These are phyloP conservation scores for Cryptococcus maquisensis DNA, from an alignment of 1,284 basidiomycete species.

Conservation along the genomic window DNA sequence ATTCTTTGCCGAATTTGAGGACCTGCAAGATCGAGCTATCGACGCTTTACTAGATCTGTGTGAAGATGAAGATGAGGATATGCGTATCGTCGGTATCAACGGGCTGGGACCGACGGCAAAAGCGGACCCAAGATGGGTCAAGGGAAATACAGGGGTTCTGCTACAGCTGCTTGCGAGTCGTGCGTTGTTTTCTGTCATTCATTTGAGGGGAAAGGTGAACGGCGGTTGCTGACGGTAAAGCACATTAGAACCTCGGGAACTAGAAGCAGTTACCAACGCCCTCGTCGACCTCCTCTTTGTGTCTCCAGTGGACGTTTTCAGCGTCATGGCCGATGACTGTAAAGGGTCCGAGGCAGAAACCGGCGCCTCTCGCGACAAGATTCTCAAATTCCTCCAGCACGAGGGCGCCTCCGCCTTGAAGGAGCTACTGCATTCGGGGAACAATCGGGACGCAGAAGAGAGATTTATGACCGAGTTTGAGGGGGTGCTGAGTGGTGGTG, in stretches of 20 bases:
- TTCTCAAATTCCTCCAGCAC: conserved; percentile 23
- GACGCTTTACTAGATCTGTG: conserved; percentile 37
- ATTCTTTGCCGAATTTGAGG: conserved; percentile 32
- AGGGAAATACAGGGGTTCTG: conserved; percentile 35
- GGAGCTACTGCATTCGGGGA: conserved; percentile 17
- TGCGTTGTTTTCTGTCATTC: conserved; percentile 14
- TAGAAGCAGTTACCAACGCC: conserved; percentile 21
- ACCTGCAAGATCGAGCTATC: conserved; percentile 31
- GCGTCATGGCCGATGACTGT: conserved; percentile 31
- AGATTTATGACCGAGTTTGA: conserved; percentile 20
- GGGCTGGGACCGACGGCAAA: conserved; percentile 29
- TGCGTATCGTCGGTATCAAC: conserved; percentile 33
- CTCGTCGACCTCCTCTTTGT: conserved; percentile 21
- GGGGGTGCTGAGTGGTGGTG: conserved; percentile 2
- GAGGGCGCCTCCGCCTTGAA: not conserved
- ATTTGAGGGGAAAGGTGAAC: not conserved
- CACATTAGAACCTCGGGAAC: conserved; percentile 21
- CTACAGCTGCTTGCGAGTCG: conserved; percentile 34
- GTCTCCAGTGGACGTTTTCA: conserved; percentile 23
- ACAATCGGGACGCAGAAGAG: conserved; percentile 14
- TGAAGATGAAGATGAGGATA: conserved; percentile 36
- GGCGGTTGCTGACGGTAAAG: not conserved
- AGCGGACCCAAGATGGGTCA: conserved; percentile 35
- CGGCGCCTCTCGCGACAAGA: conserved; percentile 27
- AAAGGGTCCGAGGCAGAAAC: conserved; percentile 23